phyloP scores from a whole-genome alignment of 148 eudicot genomes.

The Dianthus caryophyllus region DNA sequence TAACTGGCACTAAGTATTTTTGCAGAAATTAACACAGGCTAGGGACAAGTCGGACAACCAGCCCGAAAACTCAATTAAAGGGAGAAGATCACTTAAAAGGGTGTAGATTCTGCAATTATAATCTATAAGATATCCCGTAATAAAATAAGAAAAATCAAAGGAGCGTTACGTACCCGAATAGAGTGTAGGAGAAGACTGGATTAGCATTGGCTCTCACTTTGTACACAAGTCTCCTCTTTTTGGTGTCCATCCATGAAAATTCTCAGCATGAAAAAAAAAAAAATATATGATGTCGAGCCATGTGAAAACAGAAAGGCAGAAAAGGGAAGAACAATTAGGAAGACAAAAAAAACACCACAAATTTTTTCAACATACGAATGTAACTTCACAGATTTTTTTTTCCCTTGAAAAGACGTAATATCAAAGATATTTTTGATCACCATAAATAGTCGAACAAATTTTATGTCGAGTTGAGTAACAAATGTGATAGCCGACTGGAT shows the following conservation, averaged over 20 bases:
- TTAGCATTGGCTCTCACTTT: neutral
- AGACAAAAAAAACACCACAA: too few relatives aligned
- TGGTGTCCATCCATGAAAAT: too few relatives aligned
- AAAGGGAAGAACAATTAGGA: too few relatives aligned
- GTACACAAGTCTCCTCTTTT: too few relatives aligned
- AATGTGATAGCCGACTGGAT: neutral
- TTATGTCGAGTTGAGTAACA: neutral
- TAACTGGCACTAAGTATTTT: neutral
- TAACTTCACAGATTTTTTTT: too few relatives aligned
- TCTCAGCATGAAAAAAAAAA: neutral
- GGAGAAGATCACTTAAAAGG: conserved; percentile 1
- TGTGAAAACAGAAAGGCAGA: neutral
- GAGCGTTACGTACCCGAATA: neutral
- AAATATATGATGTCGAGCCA: neutral
- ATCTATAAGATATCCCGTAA: neutral
- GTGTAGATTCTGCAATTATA: neutral
- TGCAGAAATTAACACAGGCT: neutral
- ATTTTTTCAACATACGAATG: too few relatives aligned
- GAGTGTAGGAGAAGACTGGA: neutral
- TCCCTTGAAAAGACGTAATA: neutral
- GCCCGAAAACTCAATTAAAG: neutral
- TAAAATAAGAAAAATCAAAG: neutral
- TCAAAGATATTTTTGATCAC: neutral
- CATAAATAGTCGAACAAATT: neutral
- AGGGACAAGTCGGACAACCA: neutral